phyloP scores from a whole-genome alignment of 352 stramenopile species.

The Pythium apleroticum region DNA sequence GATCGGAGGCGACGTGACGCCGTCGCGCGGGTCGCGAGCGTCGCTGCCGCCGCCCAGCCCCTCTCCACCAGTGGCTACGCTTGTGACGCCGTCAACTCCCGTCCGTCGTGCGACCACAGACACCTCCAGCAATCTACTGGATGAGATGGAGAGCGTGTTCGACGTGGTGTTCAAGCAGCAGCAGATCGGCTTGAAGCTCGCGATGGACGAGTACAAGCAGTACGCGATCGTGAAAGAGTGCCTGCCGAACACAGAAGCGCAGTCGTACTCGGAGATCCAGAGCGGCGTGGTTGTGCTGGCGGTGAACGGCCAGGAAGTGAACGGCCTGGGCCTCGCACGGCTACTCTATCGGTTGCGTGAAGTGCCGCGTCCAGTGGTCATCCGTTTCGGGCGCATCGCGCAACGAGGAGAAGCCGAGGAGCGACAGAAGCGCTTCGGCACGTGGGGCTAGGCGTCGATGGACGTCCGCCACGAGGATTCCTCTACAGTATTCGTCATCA shows the following conservation, averaged over 20 bases:
- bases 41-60: constrained; percentile 17
- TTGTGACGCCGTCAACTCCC: not conserved
- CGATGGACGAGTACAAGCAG: constrained; percentile 61
- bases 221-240: constrained; percentile 85
- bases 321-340: constrained; percentile 65
- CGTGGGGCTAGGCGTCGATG: constrained; percentile 32
- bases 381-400: constrained; percentile 71
- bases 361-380: constrained; percentile 73
- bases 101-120: constrained; percentile 13
- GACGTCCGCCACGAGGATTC: not conserved
- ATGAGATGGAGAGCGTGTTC: constrained; percentile 78
- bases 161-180: constrained; percentile 88
- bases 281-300: constrained; percentile 79
- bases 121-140: constrained; percentile 32
- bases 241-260: constrained; percentile 71
- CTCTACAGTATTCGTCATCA: not conserved
- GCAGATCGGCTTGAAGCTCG: constrained; percentile 81
- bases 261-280: constrained; percentile 76
- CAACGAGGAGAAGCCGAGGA: constrained; percentile 30
- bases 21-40: constrained; percentile 1
- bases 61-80: constrained; percentile 17
- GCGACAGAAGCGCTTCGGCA: constrained; percentile 33
- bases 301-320: constrained; percentile 79
- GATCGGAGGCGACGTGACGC: not conserved
- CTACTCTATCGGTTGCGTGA: constrained; percentile 76